phyloP scores from a whole-genome alignment of 306 rosid species.

The Datisca glomerata region DNA sequence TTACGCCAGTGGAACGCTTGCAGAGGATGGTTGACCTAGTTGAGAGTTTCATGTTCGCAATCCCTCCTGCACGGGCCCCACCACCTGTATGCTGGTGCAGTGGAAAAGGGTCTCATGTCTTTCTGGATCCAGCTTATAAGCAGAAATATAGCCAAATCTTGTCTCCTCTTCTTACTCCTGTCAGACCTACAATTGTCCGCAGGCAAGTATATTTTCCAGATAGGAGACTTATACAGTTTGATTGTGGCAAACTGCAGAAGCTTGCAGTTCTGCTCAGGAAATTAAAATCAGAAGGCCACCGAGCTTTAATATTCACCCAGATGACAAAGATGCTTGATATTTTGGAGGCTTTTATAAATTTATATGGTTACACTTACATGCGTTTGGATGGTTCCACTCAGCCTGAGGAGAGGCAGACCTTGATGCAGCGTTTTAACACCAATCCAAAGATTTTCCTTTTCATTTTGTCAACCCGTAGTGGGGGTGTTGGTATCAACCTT shows the following conservation, averaged over 20 bases:
- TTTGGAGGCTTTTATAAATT: constrained; percentile 88
- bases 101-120: constrained; percentile 38
- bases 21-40: constrained; percentile 57
- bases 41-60: constrained; percentile 93
- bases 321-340: constrained; percentile 98
- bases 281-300: constrained; percentile 85
- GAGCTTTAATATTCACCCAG: constrained; percentile 89
- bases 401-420: constrained; percentile 95
- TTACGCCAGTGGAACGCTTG: constrained; percentile 88
- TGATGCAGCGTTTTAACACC: constrained; percentile 93
- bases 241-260: constrained; percentile 91
- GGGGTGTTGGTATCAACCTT: constrained; percentile 96
- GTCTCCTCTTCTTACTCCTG: constrained; percentile 66
- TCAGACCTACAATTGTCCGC: constrained; percentile 91
- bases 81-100: constrained; percentile 85
- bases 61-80: constrained; percentile 92
- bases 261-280: constrained; percentile 72
- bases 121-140: constrained; percentile 56
- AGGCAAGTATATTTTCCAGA: constrained; percentile 97
- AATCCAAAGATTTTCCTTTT: constrained; percentile 87
- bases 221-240: constrained; percentile 94
- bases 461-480: constrained; percentile 97
- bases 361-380: constrained; percentile 98
- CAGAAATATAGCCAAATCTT: constrained; percentile 50
- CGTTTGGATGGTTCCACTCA: constrained; percentile 96